A percentile compares a stretch with the other conserved stretches of the same genome.
These are phyloP conservation scores for Scorias spongiosa DNA, from an alignment of 2,329 filamentous ascomycete species.

Conservation along the genomic window DNA sequence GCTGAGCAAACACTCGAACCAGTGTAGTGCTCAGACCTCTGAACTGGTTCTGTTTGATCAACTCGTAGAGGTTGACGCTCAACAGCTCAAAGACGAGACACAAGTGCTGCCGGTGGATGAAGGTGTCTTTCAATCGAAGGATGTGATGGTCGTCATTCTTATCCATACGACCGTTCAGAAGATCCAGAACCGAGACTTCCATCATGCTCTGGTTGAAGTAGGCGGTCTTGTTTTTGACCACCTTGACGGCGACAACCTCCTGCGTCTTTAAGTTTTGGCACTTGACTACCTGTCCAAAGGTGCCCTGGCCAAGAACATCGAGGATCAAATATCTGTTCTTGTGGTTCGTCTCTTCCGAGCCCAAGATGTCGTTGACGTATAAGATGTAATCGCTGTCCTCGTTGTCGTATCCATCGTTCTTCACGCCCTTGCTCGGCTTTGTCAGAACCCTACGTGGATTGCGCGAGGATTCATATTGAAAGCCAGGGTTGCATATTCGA, in stretches of 20 bases:
- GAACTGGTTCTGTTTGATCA: constrained; percentile 99
- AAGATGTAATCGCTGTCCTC: constrained; percentile 99
- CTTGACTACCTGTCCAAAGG: constrained; percentile 96
- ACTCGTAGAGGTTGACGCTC: constrained; percentile 93
- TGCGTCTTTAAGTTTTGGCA: constrained; percentile 97
- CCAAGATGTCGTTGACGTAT: constrained; percentile 96
- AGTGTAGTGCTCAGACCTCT: constrained; percentile 90
- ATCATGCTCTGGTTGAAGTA: constrained; percentile 99
- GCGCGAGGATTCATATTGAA: constrained; percentile 96
- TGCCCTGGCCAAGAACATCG: constrained; percentile 91
- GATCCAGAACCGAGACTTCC: constrained; percentile 93
- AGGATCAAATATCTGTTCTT: constrained; percentile 98
- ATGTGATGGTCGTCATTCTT: constrained; percentile 98
- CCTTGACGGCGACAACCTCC: constrained; percentile 96
- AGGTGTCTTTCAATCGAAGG: constrained; percentile 87
- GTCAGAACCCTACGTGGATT: constrained; percentile 92
- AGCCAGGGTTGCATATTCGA: constrained; percentile 91
- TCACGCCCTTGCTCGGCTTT: constrained; percentile 94
- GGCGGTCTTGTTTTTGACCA: constrained; percentile 96
- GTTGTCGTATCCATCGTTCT: constrained; percentile 98
- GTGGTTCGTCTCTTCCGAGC: constrained; percentile 93
- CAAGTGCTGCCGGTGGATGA: constrained; percentile 93
- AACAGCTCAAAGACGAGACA: constrained; percentile 92
- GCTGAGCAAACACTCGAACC: constrained; percentile 93
- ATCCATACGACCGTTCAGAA: constrained; percentile 96